phyloP scores from a whole-genome alignment of 106 monocot genomes.

The Platanthera guangdongensis region DNA sequence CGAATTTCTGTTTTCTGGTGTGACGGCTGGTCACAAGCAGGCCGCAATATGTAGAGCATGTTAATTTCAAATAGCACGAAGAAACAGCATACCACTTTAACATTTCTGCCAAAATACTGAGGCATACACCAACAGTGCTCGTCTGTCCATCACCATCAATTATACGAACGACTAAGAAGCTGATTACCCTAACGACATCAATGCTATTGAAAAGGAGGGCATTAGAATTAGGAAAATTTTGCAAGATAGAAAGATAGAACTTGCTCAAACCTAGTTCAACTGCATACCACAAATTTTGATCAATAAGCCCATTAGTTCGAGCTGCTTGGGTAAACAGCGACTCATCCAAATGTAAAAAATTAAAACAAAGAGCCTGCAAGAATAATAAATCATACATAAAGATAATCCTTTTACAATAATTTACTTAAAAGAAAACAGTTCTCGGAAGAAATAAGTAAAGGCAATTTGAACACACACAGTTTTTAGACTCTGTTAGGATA shows the following conservation, averaged over 20 bases:
- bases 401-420: neutral
- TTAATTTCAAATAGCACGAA: neutral
- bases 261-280: neutral
- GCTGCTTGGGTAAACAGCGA: conserved; percentile 24
- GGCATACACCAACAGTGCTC: conserved; percentile 35
- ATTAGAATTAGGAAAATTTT: neutral
- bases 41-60: neutral
- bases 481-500: too few species aligned
- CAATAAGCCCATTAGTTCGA: conserved; percentile 20
- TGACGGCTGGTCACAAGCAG: neutral
- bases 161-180: conserved; percentile 42
- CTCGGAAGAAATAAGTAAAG: neutral
- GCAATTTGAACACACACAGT: neutral
- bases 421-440: neutral
- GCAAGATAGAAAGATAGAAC: neutral
- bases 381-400: neutral
- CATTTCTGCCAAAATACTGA: conserved; percentile 66
- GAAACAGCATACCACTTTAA: conserved; percentile 55
- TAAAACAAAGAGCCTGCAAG: conserved; percentile 56
- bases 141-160: conserved; percentile 31
- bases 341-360: conserved; percentile 40
- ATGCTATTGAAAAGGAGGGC: conserved; percentile 32
- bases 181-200: conserved; percentile 57
- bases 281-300: conserved; percentile 42
- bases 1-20: neutral